These are phyloP conservation scores for Sicyos edulis DNA, from an alignment of 306 rosid species.

Conservation along the genomic window DNA sequence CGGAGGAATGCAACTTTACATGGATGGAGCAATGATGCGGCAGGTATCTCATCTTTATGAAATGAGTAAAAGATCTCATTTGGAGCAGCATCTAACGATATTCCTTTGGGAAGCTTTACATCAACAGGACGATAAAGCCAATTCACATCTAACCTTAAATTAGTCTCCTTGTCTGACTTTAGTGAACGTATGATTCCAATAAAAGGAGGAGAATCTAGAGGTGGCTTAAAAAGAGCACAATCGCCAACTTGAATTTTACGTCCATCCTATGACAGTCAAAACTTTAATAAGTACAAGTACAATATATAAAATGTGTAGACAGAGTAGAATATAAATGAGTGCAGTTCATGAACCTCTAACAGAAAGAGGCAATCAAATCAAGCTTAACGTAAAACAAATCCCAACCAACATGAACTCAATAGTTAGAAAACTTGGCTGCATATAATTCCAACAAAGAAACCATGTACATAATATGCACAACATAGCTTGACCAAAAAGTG, in stretches of 20 bases:
- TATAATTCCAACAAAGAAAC: not conserved
- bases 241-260: constrained; percentile 87
- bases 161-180: constrained; percentile 40
- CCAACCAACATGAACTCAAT: not conserved
- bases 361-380: not conserved
- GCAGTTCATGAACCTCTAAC: not conserved
- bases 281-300: not conserved
- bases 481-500: too few relatives aligned
- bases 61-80: constrained; percentile 91
- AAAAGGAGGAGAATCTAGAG: constrained; percentile 80
- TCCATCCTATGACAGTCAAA: constrained; percentile 54
- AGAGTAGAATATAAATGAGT: not conserved
- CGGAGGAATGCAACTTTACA: constrained; percentile 94
- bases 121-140: constrained; percentile 94
- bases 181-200: constrained; percentile 83
- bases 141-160: constrained; percentile 55
- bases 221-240: constrained; percentile 94
- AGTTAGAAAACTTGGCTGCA: not conserved
- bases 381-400: not conserved
- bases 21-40: constrained; percentile 89
- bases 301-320: not conserved
- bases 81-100: constrained; percentile 68
- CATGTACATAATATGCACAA: not conserved
- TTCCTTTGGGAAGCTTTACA: constrained; percentile 64
- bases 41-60: constrained; percentile 93